Conservation (phyloP, 768 basidiomycete genomes). For the Crepidotus variabilis region DNA sequence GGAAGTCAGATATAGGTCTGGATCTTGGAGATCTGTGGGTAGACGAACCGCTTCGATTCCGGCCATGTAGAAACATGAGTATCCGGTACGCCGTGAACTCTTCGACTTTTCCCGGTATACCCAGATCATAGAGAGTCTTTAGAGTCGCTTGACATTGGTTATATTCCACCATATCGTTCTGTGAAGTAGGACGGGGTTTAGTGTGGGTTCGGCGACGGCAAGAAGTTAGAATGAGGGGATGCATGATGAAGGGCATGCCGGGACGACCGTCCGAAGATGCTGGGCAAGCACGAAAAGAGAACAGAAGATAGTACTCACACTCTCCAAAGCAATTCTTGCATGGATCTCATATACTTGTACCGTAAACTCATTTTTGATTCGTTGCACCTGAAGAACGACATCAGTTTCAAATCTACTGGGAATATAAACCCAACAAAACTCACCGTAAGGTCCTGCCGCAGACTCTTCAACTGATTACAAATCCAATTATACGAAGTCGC, state of each 20-base stretch:
- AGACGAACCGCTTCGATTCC: slow-evolving; percentile 86
- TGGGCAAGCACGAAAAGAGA: too few relatives aligned
- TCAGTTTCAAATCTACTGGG: slow-evolving; percentile 6
- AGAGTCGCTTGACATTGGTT: slow-evolving; percentile 95
- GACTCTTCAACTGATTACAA: slow-evolving; percentile 96
- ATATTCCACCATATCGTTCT: slow-evolving; percentile 98
- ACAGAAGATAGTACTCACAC: slow-evolving; percentile 14
- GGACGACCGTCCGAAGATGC: too few relatives aligned
- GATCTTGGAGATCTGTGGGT: too few relatives aligned
- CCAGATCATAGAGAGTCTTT: slow-evolving; percentile 87
- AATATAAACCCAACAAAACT: slow-evolving; percentile 11
- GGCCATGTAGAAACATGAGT: slow-evolving; percentile 90
- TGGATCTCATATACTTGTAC: slow-evolving; percentile 98
- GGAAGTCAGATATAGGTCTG: too few relatives aligned
- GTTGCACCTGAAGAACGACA: slow-evolving; percentile 70
- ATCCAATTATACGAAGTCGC: slow-evolving; percentile 74
- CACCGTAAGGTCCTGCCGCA: slow-evolving; percentile 96
- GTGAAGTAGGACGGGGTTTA: slow-evolving; percentile 9
- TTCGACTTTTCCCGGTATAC: slow-evolving; percentile 87
- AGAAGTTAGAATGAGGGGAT: not conserved
- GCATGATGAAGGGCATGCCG: too few relatives aligned
- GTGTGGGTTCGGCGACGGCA: slow-evolving; percentile 1
- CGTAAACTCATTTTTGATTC: slow-evolving; percentile 98
- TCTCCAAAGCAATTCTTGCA: slow-evolving; percentile 84
- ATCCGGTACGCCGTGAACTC: slow-evolving; percentile 98